Percentiles rank a stretch among this genome's conserved stretches.
Conservation (phyloP, 2,329 filamentous ascomycete species). For the Ophiostoma sp. region DNA sequence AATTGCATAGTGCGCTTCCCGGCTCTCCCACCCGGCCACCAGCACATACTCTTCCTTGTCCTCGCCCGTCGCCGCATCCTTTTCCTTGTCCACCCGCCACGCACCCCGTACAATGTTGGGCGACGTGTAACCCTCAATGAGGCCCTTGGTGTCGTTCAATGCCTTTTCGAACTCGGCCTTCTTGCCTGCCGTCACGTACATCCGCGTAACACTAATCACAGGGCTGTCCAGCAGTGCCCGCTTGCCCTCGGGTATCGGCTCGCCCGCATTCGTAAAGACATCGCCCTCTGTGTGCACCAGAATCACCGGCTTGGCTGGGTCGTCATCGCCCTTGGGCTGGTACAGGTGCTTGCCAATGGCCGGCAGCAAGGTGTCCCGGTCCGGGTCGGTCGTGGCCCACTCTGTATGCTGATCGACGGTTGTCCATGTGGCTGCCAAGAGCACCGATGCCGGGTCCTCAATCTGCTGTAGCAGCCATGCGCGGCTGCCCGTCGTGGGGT, state of each 20-base stretch:
- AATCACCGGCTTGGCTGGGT: conserved; percentile 35
- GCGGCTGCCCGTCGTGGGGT: conserved; percentile 39
- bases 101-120: conserved; percentile 41
- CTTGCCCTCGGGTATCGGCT: conserved; percentile 3
- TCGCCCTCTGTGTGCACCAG: conserved; percentile 46
- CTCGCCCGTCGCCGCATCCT: conserved; percentile 27
- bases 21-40: conserved; percentile 42
- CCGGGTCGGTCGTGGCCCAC: conserved; percentile 37
- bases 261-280: conserved; percentile 30
- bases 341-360: conserved; percentile 8
- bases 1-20: conserved; percentile 39
- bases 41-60: conserved; percentile 44
- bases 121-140: conserved; percentile 36
- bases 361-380: background rate
- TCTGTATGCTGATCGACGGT: conserved; percentile 43
- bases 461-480: conserved; percentile 40
- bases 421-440: conserved; percentile 50
- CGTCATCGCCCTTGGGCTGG: background rate
- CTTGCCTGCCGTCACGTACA: conserved; percentile 37
- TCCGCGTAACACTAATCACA: conserved; percentile 42
- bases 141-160: conserved; percentile 39
- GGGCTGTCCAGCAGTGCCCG: conserved; percentile 35
- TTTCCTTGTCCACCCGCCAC: conserved; percentile 46
- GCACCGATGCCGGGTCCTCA: conserved; percentile 41
- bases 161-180: conserved; percentile 38